A percentile compares a stretch with the other conserved stretches of the same genome.
These are phyloP conservation scores for Neoarthrinium moseri DNA, from an alignment of 2,329 filamentous ascomycete species.

Conservation along the genomic window DNA sequence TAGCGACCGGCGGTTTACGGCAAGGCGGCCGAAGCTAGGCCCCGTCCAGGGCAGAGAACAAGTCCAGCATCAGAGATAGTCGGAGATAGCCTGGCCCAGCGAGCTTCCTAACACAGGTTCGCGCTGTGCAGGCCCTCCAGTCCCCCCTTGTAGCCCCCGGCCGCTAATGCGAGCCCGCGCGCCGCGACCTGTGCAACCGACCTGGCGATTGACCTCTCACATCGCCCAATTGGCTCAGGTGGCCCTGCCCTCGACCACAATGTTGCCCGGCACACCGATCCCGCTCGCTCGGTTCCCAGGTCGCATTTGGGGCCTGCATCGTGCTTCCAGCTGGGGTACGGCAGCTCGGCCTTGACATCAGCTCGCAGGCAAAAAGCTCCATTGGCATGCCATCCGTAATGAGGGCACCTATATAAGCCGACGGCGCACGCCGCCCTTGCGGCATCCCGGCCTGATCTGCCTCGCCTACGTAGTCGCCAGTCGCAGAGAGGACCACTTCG, in stretches of 20 bases:
- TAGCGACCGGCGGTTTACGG: slow-evolving; percentile 4
- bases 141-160: not conserved
- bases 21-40: not conserved
- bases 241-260: slow-evolving; percentile 12
- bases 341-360: slow-evolving; percentile 6
- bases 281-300: slow-evolving; percentile 3
- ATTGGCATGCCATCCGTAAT: slow-evolving; percentile 17
- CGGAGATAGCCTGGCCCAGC: not conserved
- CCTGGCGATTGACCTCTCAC: slow-evolving; percentile 22
- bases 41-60: not conserved
- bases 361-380: no score
- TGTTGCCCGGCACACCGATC: not conserved
- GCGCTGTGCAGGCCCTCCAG: not conserved
- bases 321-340: no score
- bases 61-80: no score
- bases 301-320: not conserved
- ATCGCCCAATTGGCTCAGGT: slow-evolving; percentile 20
- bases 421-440: not conserved
- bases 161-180: slow-evolving; percentile 1
- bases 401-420: slow-evolving; percentile 14
- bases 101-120: slow-evolving; percentile 9
- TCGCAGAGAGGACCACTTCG: no score
- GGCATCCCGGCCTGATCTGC: no score
- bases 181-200: not conserved
- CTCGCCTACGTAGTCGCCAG: no score